Evolutionary conservation across 2,329 filamentous ascomycete species (phyloP).

Genomic region (Dactylellina cionopaga): DNA sequence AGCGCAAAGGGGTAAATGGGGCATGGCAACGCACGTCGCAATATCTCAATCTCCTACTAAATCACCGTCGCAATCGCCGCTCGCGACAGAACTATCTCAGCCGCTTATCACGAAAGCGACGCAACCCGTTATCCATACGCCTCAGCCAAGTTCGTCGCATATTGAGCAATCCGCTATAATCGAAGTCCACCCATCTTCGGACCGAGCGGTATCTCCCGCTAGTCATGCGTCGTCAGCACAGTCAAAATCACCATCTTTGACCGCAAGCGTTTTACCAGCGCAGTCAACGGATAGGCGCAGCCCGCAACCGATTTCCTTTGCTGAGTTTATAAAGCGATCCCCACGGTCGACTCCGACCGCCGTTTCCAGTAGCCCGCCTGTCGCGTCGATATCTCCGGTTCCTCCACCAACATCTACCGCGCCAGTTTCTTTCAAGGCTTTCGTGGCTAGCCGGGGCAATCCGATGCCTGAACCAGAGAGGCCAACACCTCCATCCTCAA

Average conservation of each 20-base stretch:
- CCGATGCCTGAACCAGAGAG: conserved; percentile 24
- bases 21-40: conserved; percentile 45
- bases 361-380: conserved; percentile 20
- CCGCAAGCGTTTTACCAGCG: conserved; percentile 4
- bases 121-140: conserved; percentile 44
- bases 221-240: conserved; percentile 46
- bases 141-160: conserved; percentile 30
- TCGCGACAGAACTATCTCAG: conserved; percentile 37
- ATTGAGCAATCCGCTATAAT: conserved; percentile 39
- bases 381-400: background rate
- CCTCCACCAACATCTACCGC: conserved; percentile 9
- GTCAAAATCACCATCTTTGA: conserved; percentile 38
- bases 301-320: conserved; percentile 40
- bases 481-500: conserved; percentile 12
- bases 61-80: conserved; percentile 27
- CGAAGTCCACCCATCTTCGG: conserved; percentile 12
- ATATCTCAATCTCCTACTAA: conserved; percentile 47
- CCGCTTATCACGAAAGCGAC: conserved; percentile 45
- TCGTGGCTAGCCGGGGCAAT: conserved; percentile 36
- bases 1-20: conserved; percentile 35
- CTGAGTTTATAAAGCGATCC: conserved; percentile 39
- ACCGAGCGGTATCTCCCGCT: conserved; percentile 37
- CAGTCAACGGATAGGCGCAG: conserved; percentile 32
- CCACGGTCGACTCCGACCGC: conserved; percentile 35
- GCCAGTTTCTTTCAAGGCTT: conserved; percentile 45